phyloP scores from a whole-genome alignment of 768 basidiomycete genomes.

The Leccinum arenicola region DNA sequence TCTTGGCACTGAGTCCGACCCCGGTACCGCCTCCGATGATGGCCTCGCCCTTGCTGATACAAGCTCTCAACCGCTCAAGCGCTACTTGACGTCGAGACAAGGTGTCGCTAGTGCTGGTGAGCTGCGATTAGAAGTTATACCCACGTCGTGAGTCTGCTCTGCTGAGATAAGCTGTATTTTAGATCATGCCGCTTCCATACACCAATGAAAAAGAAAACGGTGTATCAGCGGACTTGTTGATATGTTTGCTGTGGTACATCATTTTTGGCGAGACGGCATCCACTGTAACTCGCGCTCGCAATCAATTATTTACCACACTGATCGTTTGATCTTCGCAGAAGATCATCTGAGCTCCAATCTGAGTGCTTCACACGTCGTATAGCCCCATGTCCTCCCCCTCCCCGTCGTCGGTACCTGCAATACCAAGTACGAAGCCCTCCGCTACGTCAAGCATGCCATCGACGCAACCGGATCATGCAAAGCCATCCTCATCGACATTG shows the following conservation, averaged over 20 bases:
- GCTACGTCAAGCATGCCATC: constrained; percentile 21
- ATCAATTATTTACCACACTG: neutral
- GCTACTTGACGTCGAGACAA: constrained; percentile 20
- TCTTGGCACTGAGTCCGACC: constrained; percentile 26
- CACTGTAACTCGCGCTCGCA: neutral
- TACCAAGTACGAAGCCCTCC: constrained; percentile 25
- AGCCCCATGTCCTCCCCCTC: neutral
- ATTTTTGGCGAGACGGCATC: too few relatives aligned
- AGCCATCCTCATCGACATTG: constrained; percentile 29
- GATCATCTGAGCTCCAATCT: too few relatives aligned
- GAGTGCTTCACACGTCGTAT: too few relatives aligned
- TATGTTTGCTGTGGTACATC: too few relatives aligned
- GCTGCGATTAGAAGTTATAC: too few relatives aligned
- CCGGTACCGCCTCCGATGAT: constrained; percentile 29
- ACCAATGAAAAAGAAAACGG: too few relatives aligned
- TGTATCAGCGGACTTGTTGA: too few relatives aligned
- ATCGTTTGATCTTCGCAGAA: too few relatives aligned
- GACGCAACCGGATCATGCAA: constrained; percentile 11
- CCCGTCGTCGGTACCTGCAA: constrained; percentile 30
- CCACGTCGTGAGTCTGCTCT: neutral
- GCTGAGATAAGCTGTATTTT: constrained; percentile 20
- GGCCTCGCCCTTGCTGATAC: constrained; percentile 16
- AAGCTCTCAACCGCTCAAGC: constrained; percentile 13
- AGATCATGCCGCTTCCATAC: too few relatives aligned
- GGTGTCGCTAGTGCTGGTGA: neutral